These are phyloP conservation scores for Bipolaris cookei DNA, from an alignment of 2,329 filamentous ascomycete species.

Conservation along the genomic window DNA sequence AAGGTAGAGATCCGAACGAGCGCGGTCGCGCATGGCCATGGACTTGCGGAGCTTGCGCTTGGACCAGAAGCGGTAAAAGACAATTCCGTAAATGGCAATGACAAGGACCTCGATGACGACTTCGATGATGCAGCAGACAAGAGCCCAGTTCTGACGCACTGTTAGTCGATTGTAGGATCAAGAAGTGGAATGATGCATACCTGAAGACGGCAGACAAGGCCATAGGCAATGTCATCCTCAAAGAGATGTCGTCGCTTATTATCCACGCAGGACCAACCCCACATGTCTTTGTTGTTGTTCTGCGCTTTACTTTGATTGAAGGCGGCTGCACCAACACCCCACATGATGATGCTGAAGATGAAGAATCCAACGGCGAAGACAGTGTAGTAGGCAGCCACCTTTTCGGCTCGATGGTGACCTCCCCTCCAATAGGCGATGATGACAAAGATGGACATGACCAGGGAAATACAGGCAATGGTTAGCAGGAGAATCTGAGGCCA, in stretches of 20 bases:
- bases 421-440: slow-evolving; percentile 87
- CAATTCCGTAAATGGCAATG: slow-evolving; percentile 88
- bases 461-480: slow-evolving; percentile 77
- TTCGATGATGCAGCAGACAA: slow-evolving; percentile 97
- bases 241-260: slow-evolving; percentile 83
- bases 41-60: slow-evolving; percentile 95
- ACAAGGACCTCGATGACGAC: slow-evolving; percentile 90
- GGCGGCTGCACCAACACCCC: slow-evolving; percentile 83
- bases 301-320: slow-evolving; percentile 79
- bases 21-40: slow-evolving; percentile 94
- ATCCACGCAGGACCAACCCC: slow-evolving; percentile 97
- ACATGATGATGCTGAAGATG: slow-evolving; percentile 89
- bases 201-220: slow-evolving; percentile 87
- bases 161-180: slow-evolving; percentile 18
- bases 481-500: slow-evolving; percentile 93
- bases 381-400: slow-evolving; percentile 93
- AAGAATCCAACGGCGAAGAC: slow-evolving; percentile 93
- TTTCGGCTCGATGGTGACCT: slow-evolving; percentile 87
- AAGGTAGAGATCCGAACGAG: slow-evolving; percentile 93
- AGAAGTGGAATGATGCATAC: slow-evolving; percentile 53
- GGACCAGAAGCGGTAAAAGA: slow-evolving; percentile 97
- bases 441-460: slow-evolving; percentile 78
- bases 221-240: slow-evolving; percentile 81
- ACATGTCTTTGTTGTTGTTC: slow-evolving; percentile 83
- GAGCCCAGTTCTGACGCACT: slow-evolving; percentile 78